phyloP scores from a whole-genome alignment of 495 filamentous ascomycete genomes.

The Neurospora hispaniola region DNA sequence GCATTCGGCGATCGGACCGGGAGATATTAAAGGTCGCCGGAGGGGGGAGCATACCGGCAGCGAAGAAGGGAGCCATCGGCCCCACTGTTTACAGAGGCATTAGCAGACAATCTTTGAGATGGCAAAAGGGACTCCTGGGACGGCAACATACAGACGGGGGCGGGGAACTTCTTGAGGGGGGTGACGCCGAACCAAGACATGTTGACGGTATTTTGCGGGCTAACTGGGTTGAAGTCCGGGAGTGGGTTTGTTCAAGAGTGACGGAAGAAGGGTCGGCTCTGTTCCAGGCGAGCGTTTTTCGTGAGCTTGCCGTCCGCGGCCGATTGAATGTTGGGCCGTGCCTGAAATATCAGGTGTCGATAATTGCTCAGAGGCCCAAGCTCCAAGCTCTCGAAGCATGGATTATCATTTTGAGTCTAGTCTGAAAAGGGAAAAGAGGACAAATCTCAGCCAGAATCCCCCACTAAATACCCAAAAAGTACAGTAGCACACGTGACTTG shows the following conservation, averaged over 20 bases:
- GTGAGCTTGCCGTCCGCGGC: constrained; percentile 7
- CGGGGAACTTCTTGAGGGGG: constrained; percentile 78
- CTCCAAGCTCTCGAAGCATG: not conserved
- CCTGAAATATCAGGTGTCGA: constrained; percentile 10
- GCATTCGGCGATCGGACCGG: not conserved
- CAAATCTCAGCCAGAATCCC: no score
- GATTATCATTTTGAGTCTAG: not conserved
- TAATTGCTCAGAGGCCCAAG: not conserved
- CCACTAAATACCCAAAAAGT: not conserved
- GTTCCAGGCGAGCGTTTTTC: constrained; percentile 37
- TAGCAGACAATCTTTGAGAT: constrained; percentile 11
- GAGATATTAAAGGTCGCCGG: not conserved
- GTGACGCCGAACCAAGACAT: constrained; percentile 64
- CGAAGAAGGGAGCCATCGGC: constrained; percentile 86
- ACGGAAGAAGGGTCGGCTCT: constrained; percentile 8
- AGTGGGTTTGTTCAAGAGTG: constrained; percentile 6
- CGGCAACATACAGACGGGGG: constrained; percentile 63
- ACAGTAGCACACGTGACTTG: not conserved
- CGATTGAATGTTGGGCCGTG: not conserved
- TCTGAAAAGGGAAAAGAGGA: not conserved
- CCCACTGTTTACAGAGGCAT: constrained; percentile 47
- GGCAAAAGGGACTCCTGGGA: constrained; percentile 12
- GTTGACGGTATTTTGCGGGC: constrained; percentile 31
- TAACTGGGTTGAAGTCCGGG: constrained; percentile 9
- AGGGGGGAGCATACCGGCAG: constrained; percentile 63